A percentile compares a stretch with the other conserved stretches of the same genome.
Conservation (phyloP, 2,329 filamentous ascomycete genomes). For the Fusarium cicatricum region DNA sequence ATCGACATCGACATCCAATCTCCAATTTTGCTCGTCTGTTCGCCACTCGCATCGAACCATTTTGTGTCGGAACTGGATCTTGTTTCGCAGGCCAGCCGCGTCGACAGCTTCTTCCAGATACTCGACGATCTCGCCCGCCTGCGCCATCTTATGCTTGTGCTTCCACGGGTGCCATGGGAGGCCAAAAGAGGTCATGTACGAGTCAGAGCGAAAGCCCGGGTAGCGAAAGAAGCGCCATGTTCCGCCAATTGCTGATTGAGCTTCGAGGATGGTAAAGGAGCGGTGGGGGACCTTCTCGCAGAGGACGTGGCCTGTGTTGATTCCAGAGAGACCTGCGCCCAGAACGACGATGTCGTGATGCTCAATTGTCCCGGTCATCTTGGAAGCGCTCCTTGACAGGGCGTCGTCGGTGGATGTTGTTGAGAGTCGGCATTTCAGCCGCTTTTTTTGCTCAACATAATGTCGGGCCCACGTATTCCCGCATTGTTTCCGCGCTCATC, state of each 20-base stretch:
- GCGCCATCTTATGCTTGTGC: conserved; percentile 59
- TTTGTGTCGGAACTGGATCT: conserved; percentile 61
- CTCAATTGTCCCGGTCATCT: conserved; percentile 32
- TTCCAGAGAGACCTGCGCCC: conserved; percentile 76
- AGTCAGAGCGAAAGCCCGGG: conserved; percentile 75
- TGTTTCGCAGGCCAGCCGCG: conserved; percentile 59
- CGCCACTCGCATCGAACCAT: conserved; percentile 62
- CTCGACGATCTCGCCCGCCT: conserved; percentile 58
- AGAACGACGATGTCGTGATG: conserved; percentile 68
- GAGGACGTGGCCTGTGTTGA: conserved; percentile 76
- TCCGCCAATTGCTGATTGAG: conserved; percentile 71
- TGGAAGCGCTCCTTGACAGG: background rate
- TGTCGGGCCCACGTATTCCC: background rate
- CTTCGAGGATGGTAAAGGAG: conserved; percentile 73
- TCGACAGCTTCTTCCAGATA: conserved; percentile 64
- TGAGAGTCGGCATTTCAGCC: too few relatives aligned
- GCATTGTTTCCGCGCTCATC: background rate
- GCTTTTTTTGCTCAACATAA: background rate
- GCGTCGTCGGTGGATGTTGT: background rate
- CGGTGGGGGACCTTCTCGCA: conserved; percentile 63
- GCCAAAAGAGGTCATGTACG: conserved; percentile 67
- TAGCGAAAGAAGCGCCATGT: conserved; percentile 84
- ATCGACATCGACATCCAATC: conserved; percentile 52
- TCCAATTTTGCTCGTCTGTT: conserved; percentile 64
- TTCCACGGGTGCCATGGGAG: conserved; percentile 79